Evolutionary conservation across 176 grass and related monocot species (phyloP).

Genomic region (Lolium perenne): DNA sequence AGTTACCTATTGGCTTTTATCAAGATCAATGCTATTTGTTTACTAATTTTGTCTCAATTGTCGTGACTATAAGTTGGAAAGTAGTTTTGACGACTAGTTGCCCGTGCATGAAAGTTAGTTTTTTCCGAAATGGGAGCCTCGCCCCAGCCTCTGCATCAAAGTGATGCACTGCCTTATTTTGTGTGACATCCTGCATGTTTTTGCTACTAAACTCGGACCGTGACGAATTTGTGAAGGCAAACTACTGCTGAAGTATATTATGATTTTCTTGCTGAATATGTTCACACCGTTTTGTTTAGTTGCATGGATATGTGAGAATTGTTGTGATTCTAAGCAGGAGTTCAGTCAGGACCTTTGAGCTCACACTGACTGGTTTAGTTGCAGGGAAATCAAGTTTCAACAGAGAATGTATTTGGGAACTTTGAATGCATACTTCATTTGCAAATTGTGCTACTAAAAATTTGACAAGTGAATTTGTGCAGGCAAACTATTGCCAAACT

Average conservation of each 20-base stretch:
- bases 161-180: neutral
- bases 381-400: neutral
- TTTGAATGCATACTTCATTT: constrained; percentile 21
- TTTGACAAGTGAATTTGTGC: neutral
- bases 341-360: constrained; percentile 15
- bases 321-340: neutral
- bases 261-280: neutral
- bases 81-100: no score
- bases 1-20: neutral
- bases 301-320: neutral
- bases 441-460: constrained; percentile 31
- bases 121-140: no score
- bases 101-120: constrained; percentile 1
- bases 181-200: neutral
- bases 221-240: constrained; percentile 4
- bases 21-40: neutral
- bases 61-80: neutral
- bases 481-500: neutral
- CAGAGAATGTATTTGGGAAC: neutral
- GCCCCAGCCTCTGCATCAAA: no score
- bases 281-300: neutral
- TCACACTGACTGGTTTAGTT: neutral
- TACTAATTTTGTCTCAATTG: neutral
- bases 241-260: neutral
- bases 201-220: constrained; percentile 21